Evolutionary conservation across 257 asterid genomes (phyloP), one percentile per base, ranked within the genome.

Genomic region (Salvia miltiorrhiza): DNA sequence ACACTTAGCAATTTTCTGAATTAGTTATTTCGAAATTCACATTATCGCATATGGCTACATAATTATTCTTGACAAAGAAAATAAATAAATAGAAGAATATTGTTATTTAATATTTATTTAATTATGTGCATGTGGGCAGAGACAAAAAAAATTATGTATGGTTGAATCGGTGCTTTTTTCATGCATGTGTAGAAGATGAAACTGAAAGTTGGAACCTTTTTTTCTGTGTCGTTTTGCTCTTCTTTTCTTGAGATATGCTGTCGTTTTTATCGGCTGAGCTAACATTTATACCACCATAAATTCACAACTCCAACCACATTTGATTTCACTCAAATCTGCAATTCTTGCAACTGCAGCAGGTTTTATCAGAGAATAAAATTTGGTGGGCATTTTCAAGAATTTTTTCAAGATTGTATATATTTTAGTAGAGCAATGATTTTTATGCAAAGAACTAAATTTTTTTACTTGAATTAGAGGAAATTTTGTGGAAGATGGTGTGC

Each of bases 271-370:
- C 21, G 56, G 11, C 2, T 28, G 63, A 12, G 35, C 37, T 61
- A 67, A 6, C 73, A 50, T 68, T 68, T 75, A 62, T 52, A 65
- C 50, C 75, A 61, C 79, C 75, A 61, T 37, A 47, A 13, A 40
- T 49, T 39, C 57, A 40, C 71, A 11, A 12, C 49, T 19, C 28
- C 19, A 1, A 23, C 7, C 16, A 26, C 13, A n/a, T n/a, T n/a
- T n/a, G n/a, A 39, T 61, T 60, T 41, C 61, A 50, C 35, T 26
- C 21, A 39, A 8, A 24, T 56, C 59, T 69, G 39, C 60, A 16
- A 55, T 43, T 20, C 1, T 21, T 16, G 56, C 39, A n/a, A 28
- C 13, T 44, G 5, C 37, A 52, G 47, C 21, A 32, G 16, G 40
- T 40, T 19, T 7, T 56, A 1, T 30, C 20, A 59, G 52, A 8